These are phyloP conservation scores for Eutrema salsugineum DNA, from an alignment of 441 rosid species.

Conservation along the genomic window DNA sequence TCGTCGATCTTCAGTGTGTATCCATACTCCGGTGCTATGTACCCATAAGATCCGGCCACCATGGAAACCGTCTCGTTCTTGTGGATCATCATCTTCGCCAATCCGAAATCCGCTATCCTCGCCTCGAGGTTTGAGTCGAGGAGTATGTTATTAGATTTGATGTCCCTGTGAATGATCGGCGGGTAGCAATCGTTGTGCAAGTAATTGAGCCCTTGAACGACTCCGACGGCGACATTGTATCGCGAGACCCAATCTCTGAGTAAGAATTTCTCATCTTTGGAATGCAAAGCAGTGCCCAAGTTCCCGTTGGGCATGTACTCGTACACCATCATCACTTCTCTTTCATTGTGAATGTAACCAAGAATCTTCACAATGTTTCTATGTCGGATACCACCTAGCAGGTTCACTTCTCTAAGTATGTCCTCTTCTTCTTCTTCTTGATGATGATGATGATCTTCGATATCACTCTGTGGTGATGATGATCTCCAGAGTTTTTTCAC, in stretches of 20 bases:
- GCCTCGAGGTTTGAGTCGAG: conserved; percentile 66
- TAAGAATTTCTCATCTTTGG: conserved; percentile 44
- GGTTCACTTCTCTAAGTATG: conserved; percentile 57
- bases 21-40: conserved; percentile 89
- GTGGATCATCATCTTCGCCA: conserved; percentile 73
- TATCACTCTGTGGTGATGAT: conserved; percentile 24
- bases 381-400: conserved; percentile 68
- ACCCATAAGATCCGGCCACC: conserved; percentile 87
- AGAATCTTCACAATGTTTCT: conserved; percentile 64
- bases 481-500: conserved; percentile 81
- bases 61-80: conserved; percentile 74
- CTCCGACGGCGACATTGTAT: conserved; percentile 70
- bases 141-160: conserved; percentile 74
- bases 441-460: conserved; percentile 35
- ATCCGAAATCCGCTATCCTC: conserved; percentile 77
- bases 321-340: conserved; percentile 65
- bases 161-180: conserved; percentile 75
- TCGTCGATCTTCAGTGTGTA: conserved; percentile 87
- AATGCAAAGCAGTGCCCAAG: conserved; percentile 63
- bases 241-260: conserved; percentile 76
- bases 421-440: conserved; percentile 46
- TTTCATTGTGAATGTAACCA: conserved; percentile 74
- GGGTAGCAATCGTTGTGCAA: conserved; percentile 77
- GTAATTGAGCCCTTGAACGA: conserved; percentile 75
- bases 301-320: conserved; percentile 82